Percentiles rank a stretch among this genome's conserved stretches.
phyloP scores from a whole-genome alignment of 2,329 filamentous ascomycete species.

The Paecilomyces variotii region DNA sequence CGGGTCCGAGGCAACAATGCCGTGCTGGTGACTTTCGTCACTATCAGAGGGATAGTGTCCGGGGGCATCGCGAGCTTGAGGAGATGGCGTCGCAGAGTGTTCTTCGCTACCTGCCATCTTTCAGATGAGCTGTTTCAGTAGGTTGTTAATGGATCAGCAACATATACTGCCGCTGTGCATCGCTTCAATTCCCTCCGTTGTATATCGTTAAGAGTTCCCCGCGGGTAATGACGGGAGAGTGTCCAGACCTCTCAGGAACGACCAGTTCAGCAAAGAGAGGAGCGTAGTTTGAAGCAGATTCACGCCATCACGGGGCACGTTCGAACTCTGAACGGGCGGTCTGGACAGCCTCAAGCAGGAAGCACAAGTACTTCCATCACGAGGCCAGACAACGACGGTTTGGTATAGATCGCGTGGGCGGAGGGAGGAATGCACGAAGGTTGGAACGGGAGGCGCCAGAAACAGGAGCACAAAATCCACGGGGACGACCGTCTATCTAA shows the following conservation, averaged over 20 bases:
- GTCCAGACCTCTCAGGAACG: background rate
- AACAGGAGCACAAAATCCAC: background rate
- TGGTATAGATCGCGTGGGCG: background rate
- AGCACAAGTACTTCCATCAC: slow-evolving; percentile 6
- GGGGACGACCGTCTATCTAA: background rate
- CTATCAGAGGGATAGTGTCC: slow-evolving; percentile 39
- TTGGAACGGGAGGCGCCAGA: background rate
- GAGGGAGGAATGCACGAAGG: background rate
- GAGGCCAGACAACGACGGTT: slow-evolving; percentile 1
- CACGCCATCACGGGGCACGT: slow-evolving; percentile 2
- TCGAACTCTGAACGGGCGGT: background rate
- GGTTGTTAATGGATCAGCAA: background rate
- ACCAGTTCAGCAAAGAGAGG: background rate
- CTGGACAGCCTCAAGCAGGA: background rate
- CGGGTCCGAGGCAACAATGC: slow-evolving; percentile 17
- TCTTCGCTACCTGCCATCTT: background rate
- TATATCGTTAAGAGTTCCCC: background rate
- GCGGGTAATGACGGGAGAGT: background rate
- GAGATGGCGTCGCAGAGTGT: background rate
- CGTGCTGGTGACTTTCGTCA: slow-evolving; percentile 7
- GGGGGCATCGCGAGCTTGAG: slow-evolving; percentile 28
- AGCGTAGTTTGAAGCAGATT: background rate
- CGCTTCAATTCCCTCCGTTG: background rate
- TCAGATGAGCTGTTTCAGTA: background rate
- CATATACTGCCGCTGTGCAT: background rate